Conservation (phyloP, 2,329 filamentous ascomycete genomes). For the Blastomyces percursus region DNA sequence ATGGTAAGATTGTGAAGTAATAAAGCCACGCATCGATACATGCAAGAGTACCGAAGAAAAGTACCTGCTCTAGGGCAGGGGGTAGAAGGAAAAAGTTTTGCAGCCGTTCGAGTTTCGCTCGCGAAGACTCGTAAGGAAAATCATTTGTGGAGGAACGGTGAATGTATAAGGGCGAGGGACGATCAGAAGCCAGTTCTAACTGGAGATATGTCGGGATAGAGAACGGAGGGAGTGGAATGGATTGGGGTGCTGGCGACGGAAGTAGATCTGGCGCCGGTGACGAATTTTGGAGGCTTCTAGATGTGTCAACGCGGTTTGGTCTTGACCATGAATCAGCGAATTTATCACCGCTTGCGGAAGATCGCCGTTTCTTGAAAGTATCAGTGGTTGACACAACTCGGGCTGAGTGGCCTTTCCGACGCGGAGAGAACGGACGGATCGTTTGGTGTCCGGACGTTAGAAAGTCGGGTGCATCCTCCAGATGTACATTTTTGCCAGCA, state of each 20-base stretch:
- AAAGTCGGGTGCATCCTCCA: constrained; percentile 20
- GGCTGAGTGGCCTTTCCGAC: constrained; percentile 15
- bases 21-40: constrained; percentile 96
- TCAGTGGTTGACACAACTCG: constrained; percentile 31
- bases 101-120: constrained; percentile 81
- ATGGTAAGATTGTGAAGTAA: constrained; percentile 86
- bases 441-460: constrained; percentile 16
- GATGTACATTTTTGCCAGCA: constrained; percentile 16
- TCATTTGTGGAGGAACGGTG: constrained; percentile 47
- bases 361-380: constrained; percentile 22
- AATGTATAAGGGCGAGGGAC: constrained; percentile 53
- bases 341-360: constrained; percentile 23
- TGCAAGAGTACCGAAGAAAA: constrained; percentile 79
- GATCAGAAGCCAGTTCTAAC: constrained; percentile 50
- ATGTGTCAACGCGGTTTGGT: constrained; percentile 25
- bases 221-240: constrained; percentile 50
- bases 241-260: constrained; percentile 39
- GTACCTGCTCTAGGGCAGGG: constrained; percentile 66
- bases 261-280: constrained; percentile 21
- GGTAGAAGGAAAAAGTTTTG: constrained; percentile 80
- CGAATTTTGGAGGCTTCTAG: constrained; percentile 20
- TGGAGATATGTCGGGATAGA: constrained; percentile 57
- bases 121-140: constrained; percentile 81
- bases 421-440: constrained; percentile 6
- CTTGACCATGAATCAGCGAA: constrained; percentile 26